A percentile compares a stretch with the other conserved stretches of the same genome.
Evolutionary conservation across 371 early-diverging fungal species (phyloP).

Genomic region (Neoconidiobolus thromboides): DNA sequence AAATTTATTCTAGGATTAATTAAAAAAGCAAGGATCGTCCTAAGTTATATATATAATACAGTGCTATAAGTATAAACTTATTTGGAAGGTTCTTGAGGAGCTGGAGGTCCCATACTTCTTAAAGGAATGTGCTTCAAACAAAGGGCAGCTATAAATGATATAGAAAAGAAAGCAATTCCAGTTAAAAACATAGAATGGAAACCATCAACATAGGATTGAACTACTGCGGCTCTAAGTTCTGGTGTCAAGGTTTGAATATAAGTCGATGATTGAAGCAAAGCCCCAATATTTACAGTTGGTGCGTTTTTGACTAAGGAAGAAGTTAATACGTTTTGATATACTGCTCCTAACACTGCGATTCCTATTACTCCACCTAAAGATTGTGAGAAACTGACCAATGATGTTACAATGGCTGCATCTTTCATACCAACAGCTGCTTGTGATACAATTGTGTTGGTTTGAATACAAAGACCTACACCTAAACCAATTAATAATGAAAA

Average conservation of each 20-base stretch:
- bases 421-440: conserved; percentile 26
- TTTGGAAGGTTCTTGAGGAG: too few relatives aligned
- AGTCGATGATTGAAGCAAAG: too few relatives aligned
- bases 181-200: not conserved
- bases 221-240: too few relatives aligned
- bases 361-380: conserved; percentile 50
- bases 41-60: too few relatives aligned
- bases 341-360: conserved; percentile 31
- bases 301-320: conserved; percentile 6
- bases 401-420: conserved; percentile 45
- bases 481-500: conserved; percentile 26
- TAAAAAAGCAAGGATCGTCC: too few relatives aligned
- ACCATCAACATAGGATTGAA: not conserved
- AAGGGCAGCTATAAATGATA: not conserved
- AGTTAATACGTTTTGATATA: conserved; percentile 24
- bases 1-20: too few relatives aligned
- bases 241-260: too few relatives aligned
- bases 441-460: conserved; percentile 32
- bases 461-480: conserved; percentile 37
- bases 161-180: conserved; percentile 3
- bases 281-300: not conserved
- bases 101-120: not conserved
- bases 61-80: too few relatives aligned
- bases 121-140: conserved; percentile 2
- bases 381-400: conserved; percentile 29